Evolutionary conservation across 148 eudicot species (phyloP).

Genomic region (Camellia japonica): DNA sequence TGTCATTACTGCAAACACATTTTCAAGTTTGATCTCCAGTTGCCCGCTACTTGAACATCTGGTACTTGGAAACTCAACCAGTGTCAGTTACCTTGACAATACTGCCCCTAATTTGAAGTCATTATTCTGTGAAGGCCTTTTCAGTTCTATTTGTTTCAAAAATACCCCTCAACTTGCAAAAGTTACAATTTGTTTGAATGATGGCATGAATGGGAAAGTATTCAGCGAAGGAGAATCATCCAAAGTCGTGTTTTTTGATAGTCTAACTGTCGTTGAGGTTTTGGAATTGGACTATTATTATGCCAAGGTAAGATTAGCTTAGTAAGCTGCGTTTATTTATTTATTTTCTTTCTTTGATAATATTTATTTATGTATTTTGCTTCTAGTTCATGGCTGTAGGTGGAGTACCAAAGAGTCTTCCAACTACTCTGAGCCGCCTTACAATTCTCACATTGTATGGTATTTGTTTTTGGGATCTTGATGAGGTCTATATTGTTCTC

Average conservation of each 20-base stretch:
- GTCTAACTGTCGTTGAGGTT: background rate
- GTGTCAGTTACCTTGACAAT: background rate
- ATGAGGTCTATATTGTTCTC: slow-evolving; percentile 6
- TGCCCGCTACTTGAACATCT: slow-evolving; percentile 4
- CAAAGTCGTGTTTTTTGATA: background rate
- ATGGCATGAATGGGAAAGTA: background rate
- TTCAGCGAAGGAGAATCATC: background rate
- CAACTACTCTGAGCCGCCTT: background rate
- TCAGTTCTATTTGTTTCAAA: background rate
- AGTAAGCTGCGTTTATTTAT: no score
- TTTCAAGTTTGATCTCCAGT: slow-evolving; percentile 3
- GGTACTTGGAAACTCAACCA: background rate
- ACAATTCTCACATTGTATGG: background rate
- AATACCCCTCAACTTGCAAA: slow-evolving; percentile 1
- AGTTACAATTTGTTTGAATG: background rate
- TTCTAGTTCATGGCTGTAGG: background rate
- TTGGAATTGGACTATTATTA: background rate
- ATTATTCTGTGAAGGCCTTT: background rate
- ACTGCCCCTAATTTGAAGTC: background rate
- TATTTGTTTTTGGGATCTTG: slow-evolving; percentile 13
- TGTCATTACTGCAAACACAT: background rate
- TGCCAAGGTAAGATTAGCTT: no score
- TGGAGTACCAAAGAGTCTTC: background rate
- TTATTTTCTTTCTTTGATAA: no score
- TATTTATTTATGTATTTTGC: background rate